Evolutionary conservation across 208 protist species (phyloP), one percentile per base, ranked within the genome.

Genomic region (Crithidia fasciculata): DNA sequence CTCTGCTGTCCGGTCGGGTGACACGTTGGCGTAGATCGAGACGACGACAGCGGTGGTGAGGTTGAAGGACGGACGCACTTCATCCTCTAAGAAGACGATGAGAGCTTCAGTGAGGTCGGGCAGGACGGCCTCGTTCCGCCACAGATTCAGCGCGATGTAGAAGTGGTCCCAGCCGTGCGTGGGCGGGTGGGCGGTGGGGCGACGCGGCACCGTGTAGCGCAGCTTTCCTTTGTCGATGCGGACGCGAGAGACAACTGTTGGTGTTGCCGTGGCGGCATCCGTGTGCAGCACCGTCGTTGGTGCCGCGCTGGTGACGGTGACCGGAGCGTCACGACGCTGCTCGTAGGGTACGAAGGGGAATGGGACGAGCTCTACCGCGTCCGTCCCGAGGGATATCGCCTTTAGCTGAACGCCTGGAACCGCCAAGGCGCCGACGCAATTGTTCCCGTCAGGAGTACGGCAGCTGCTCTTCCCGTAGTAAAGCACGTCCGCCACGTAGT

Each of bases 91-190:
- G 52, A 91, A 95, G 6, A 74, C 80, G 16, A 92, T 53, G 36
- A 95, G 71, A 28, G 86, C 84, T 7, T 78, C 87, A 12, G 88
- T 86, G 52, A 95, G 54, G 81, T 85, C 89, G 7, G 86, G 86
- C 8, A 95, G 60, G 10, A 87, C 52, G 15, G 69, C 74, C 36
- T 91, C 87, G 68, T 89, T 93, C 36, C 91, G 82, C 85, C 84
- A 91, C 52, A 95, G 77, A 58, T 95, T 93, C 0, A 95, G 5
- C 3, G 84, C 84, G 44, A 95, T 83, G 77, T 82, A 95, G 77
- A 92, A 95, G 52, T 82, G 72, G 40, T 69, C 61, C 90, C 90
- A 95, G n/a, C 68, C 80, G 76, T 94, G 69, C 3, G 72, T 70
- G 49, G 84, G 85, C 15, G 36, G 12, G 18, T 56, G 49, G 36